phyloP scores from a whole-genome alignment of 495 filamentous ascomycete genomes.

The Acidiella bohemica region DNA sequence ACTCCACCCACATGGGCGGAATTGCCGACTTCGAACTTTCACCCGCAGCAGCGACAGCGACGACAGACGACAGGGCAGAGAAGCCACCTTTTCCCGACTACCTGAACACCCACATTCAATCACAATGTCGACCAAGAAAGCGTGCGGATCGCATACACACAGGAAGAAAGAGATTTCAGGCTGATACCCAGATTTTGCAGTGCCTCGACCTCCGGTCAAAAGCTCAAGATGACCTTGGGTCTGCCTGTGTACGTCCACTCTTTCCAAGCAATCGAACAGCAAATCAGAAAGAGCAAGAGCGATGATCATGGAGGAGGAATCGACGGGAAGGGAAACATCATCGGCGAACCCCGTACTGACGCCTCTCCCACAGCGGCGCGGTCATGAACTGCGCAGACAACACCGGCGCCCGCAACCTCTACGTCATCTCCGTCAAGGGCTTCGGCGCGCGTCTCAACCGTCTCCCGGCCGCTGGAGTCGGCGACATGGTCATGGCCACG shows the following conservation, averaged over 20 bases:
- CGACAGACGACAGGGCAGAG: conserved; percentile 3
- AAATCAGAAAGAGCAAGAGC: neutral
- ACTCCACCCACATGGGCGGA: neutral
- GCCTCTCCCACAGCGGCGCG: conserved; percentile 55
- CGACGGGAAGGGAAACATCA: neutral
- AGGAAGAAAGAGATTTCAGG: neutral
- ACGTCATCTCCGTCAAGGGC: conserved; percentile 99
- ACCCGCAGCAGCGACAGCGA: conserved; percentile 1
- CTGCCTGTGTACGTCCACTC: conserved; percentile 82
- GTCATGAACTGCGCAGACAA: conserved; percentile 98
- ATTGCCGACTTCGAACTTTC: conserved; percentile 3
- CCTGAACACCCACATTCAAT: neutral
- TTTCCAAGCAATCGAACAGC: too few species aligned
- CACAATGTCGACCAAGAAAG: conserved; percentile 7
- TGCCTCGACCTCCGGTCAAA: conserved; percentile 58
- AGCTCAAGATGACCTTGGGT: conserved; percentile 99
- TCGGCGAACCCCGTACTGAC: conserved; percentile 3
- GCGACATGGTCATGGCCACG: conserved; percentile 99
- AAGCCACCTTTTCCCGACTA: too few species aligned
- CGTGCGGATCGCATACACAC: conserved; percentile 2
- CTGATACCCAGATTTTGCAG: neutral
- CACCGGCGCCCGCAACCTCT: conserved; percentile 95
- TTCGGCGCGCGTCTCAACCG: conserved; percentile 97
- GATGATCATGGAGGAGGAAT: conserved; percentile 2
- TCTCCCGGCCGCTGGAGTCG: conserved; percentile 92